These are phyloP conservation scores for Solanum lycopersicoides DNA, from an alignment of 257 asterid genomes.

Conservation along the genomic window DNA sequence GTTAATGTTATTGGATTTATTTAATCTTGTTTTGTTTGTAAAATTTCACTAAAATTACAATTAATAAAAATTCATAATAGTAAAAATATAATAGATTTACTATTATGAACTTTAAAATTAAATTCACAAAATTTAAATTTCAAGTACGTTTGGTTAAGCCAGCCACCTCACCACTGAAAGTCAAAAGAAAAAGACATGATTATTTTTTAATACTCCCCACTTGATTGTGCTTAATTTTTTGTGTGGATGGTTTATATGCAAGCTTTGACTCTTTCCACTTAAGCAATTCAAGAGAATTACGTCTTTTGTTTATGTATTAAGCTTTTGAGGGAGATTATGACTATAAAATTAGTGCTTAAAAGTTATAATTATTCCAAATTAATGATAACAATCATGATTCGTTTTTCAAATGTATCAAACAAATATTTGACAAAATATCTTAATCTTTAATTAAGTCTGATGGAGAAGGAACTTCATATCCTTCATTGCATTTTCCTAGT, in stretches of 20 bases:
- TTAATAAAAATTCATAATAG: background rate
- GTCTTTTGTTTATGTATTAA: slow-evolving; percentile 10
- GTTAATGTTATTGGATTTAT: background rate
- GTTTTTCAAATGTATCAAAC: background rate
- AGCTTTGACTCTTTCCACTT: slow-evolving; percentile 20
- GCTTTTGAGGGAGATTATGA: slow-evolving; percentile 6
- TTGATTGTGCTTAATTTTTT: slow-evolving; percentile 3
- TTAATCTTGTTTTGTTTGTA: background rate
- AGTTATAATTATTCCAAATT: background rate
- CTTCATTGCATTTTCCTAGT: background rate
- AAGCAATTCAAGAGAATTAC: slow-evolving; percentile 24
- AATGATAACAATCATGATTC: background rate
- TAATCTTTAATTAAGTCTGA: background rate
- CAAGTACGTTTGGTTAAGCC: background rate
- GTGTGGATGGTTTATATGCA: slow-evolving; percentile 33
- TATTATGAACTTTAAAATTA: background rate
- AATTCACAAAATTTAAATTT: background rate
- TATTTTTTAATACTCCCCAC: slow-evolving; percentile 9
- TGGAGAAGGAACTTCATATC: background rate
- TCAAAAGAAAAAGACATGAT: background rate
- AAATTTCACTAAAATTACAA: background rate
- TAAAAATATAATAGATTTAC: background rate
- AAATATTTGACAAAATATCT: background rate
- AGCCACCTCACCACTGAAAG: background rate
- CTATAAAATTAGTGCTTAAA: background rate